These are phyloP conservation scores for Rhodotorula sp. DNA, from an alignment of 1,284 basidiomycete species.

Conservation along the genomic window DNA sequence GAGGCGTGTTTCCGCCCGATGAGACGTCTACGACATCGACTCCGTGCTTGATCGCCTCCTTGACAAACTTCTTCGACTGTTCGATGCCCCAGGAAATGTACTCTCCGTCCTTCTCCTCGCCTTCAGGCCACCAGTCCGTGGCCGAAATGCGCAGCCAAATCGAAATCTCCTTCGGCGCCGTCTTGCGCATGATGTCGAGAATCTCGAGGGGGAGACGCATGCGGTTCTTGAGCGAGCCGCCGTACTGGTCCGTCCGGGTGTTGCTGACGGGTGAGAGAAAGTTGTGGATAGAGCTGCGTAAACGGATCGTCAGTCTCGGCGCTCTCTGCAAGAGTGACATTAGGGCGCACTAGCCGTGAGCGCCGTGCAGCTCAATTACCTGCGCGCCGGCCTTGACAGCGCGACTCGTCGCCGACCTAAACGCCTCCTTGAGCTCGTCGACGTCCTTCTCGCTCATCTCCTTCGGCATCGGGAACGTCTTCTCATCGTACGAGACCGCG, in stretches of 20 bases:
- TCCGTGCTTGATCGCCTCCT: conserved; percentile 59
- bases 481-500: conserved; percentile 57
- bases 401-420: conserved; percentile 63
- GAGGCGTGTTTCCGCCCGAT: conserved; percentile 64
- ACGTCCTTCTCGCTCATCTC: conserved; percentile 62
- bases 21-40: conserved; percentile 72
- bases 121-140: conserved; percentile 72
- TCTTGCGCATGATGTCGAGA: conserved; percentile 57
- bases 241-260: conserved; percentile 65
- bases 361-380: conserved; percentile 63
- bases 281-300: conserved; percentile 37
- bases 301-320: neutral
- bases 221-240: conserved; percentile 68
- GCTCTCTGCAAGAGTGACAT: no score
- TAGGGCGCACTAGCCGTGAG: conserved; percentile 38
- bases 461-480: conserved; percentile 57
- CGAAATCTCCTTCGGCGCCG: conserved; percentile 62
- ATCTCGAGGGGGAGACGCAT: conserved; percentile 66
- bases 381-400: conserved; percentile 56
- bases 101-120: conserved; percentile 63
- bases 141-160: conserved; percentile 73
- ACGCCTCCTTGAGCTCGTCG: conserved; percentile 63
- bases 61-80: conserved; percentile 60
- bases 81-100: conserved; percentile 74
- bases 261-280: conserved; percentile 73